phyloP scores from a whole-genome alignment of 768 basidiomycete species.

The Leccinellum rugosiceps region DNA sequence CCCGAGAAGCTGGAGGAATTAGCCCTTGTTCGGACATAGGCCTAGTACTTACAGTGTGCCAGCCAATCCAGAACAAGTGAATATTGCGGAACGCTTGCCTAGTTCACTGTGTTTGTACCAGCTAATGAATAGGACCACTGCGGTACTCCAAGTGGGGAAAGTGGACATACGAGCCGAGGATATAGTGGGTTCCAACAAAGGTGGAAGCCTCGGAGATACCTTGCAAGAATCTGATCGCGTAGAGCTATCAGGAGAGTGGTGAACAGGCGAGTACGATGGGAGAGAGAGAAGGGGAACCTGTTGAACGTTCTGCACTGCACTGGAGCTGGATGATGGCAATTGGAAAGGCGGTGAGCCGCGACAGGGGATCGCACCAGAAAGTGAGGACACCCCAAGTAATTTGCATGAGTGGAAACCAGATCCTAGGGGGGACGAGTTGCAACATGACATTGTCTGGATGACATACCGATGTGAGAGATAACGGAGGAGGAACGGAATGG shows the following conservation, averaged over 20 bases:
- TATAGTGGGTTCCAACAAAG: slow-evolving; percentile 71
- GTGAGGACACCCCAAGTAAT: slow-evolving; percentile 65
- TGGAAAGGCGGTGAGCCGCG: not conserved
- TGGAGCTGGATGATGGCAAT: slow-evolving; percentile 41
- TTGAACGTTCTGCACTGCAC: slow-evolving; percentile 50
- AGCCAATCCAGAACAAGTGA: slow-evolving; percentile 58
- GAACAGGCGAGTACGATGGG: not conserved
- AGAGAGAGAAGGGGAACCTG: slow-evolving; percentile 40
- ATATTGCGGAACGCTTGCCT: slow-evolving; percentile 69
- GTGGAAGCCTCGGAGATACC: slow-evolving; percentile 73
- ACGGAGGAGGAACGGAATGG: not conserved
- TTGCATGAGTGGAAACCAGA: slow-evolving; percentile 67
- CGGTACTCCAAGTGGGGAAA: not conserved
- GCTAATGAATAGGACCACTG: slow-evolving; percentile 27
- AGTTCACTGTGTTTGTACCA: slow-evolving; percentile 74
- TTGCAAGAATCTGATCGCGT: slow-evolving; percentile 70
- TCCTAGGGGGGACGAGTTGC: slow-evolving; percentile 57
- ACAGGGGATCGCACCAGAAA: slow-evolving; percentile 43
- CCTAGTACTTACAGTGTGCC: slow-evolving; percentile 51
- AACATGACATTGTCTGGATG: slow-evolving; percentile 60
- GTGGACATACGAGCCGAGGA: slow-evolving; percentile 61
- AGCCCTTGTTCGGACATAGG: not conserved
- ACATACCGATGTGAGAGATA: slow-evolving; percentile 2
- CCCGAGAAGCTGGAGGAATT: slow-evolving; percentile 52
- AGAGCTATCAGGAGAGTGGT: slow-evolving; percentile 41